Conservation (phyloP, 176 grass and related monocot species). For the Poa pratensis region DNA sequence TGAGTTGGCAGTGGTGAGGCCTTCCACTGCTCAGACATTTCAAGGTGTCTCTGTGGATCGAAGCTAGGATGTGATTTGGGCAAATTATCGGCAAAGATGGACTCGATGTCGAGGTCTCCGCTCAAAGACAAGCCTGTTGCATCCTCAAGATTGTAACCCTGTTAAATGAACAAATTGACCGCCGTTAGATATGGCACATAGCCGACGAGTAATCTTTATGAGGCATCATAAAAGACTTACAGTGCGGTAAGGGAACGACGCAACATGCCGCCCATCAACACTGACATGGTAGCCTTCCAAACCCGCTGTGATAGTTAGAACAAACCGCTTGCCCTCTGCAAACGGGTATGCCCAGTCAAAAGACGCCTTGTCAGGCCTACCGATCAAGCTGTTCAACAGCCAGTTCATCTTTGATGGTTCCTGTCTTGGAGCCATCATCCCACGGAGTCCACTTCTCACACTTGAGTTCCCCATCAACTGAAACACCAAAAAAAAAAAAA, state of each 20-base stretch:
- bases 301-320: slow-evolving; percentile 67
- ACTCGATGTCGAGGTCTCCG: slow-evolving; percentile 62
- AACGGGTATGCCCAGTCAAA: slow-evolving; percentile 64
- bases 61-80: slow-evolving; percentile 64
- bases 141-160: slow-evolving; percentile 76
- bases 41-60: slow-evolving; percentile 56
- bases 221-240: slow-evolving; percentile 44
- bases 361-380: slow-evolving; percentile 31
- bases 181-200: background rate
- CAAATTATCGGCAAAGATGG: slow-evolving; percentile 45
- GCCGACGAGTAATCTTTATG: background rate
- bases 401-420: slow-evolving; percentile 45
- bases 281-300: slow-evolving; percentile 74
- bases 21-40: slow-evolving; percentile 69
- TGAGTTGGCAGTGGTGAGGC: slow-evolving; percentile 51
- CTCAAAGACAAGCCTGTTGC: slow-evolving; percentile 68
- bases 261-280: slow-evolving; percentile 63
- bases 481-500: slow-evolving; percentile 30
- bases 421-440: slow-evolving; percentile 38
- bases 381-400: slow-evolving; percentile 70
- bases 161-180: background rate
- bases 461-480: slow-evolving; percentile 81
- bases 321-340: slow-evolving; percentile 62
- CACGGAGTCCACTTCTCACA: slow-evolving; percentile 70
- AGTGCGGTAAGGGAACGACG: slow-evolving; percentile 78